Base-by-base conservation (phyloP, 2,329 filamentous ascomycete genomes). In the Dothideomycetes sp. region DNA sequence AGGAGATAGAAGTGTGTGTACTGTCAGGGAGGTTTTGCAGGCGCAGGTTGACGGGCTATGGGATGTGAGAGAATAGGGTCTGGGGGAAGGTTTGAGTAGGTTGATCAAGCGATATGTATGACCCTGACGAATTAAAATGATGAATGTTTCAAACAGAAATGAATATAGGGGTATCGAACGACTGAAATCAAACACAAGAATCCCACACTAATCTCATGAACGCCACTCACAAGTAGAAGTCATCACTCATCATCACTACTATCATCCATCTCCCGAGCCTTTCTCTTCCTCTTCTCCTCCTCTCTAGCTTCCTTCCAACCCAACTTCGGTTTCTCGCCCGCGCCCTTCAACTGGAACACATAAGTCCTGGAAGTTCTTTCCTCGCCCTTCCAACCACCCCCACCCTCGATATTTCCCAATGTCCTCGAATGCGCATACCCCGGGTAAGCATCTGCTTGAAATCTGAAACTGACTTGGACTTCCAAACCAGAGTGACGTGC, bases 341-440 rank as follows among this genome's bases (percentile, higher is more conserved):
- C 48, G 25, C 47, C 54, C 33, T 62, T 58, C 49, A 59, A 59
- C 46, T 63, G 57, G 52, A 70, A 69, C 1, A 68, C 57, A 55
- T 63, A 70, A 47, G 62, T 65, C 46, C 67, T 58, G 44, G 66
- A 65, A 24, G 58, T 57, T 31, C 68, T 54, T 28, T 68, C 63
- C 49, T 70, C 67, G 0, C 67, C 68, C 53, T 64, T 68, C 68
- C 68, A 70, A 20, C 53, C 65, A 0, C 64, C 65, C 0, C 64
- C 66, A 4, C 59, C 58, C 1, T 64, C 52, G 4, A 70, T 53
- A 24, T 61, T 77, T 1, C 84, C 84, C 44, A 86, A 58, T 4
- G 84, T 89, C 45, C 84, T 60, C 12, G 81, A 79, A 62, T 89
- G 83, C 45, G 61, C 68, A 58, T 91, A 91, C 0, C 80, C 80